Percentiles rank a stretch among this genome's conserved stretches.
phyloP scores from a whole-genome alignment of 2,329 filamentous ascomycete species.

The Claviceps humidiphila region DNA sequence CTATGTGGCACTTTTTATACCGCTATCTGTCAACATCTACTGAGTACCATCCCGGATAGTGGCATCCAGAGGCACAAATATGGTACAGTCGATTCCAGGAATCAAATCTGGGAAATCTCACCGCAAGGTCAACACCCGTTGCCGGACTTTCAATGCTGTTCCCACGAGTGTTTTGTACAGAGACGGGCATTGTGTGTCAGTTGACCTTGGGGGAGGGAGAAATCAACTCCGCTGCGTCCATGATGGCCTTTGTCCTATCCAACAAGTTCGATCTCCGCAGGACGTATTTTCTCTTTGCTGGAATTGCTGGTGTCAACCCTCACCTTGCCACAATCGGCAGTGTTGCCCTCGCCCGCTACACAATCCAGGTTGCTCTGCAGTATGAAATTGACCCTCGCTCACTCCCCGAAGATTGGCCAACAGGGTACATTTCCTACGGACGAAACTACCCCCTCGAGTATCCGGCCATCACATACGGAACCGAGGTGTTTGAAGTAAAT shows the following conservation, averaged over 20 bases:
- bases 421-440: slow-evolving; percentile 57
- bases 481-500: slow-evolving; percentile 57
- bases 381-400: slow-evolving; percentile 63
- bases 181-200: slow-evolving; percentile 50
- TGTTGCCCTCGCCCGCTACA: slow-evolving; percentile 55
- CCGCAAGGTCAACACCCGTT: slow-evolving; percentile 41
- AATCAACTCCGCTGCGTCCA: slow-evolving; percentile 60
- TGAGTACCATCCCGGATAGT: slow-evolving; percentile 27
- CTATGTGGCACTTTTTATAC: slow-evolving; percentile 5
- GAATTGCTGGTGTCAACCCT: slow-evolving; percentile 65
- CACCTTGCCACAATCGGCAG: slow-evolving; percentile 50
- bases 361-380: slow-evolving; percentile 62
- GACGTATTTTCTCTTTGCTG: slow-evolving; percentile 60
- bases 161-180: slow-evolving; percentile 51
- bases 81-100: slow-evolving; percentile 43
- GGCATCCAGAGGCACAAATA: slow-evolving; percentile 44
- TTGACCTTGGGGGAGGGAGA: slow-evolving; percentile 55
- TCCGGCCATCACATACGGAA: slow-evolving; percentile 48
- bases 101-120: slow-evolving; percentile 38
- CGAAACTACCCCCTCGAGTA: slow-evolving; percentile 40
- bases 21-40: background rate
- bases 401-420: slow-evolving; percentile 49
- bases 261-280: slow-evolving; percentile 46
- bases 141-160: slow-evolving; percentile 53
- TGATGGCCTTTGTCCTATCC: slow-evolving; percentile 50